Base-by-base conservation (phyloP, 768 basidiomycete genomes). In the Leccinum ochraceum region DNA sequence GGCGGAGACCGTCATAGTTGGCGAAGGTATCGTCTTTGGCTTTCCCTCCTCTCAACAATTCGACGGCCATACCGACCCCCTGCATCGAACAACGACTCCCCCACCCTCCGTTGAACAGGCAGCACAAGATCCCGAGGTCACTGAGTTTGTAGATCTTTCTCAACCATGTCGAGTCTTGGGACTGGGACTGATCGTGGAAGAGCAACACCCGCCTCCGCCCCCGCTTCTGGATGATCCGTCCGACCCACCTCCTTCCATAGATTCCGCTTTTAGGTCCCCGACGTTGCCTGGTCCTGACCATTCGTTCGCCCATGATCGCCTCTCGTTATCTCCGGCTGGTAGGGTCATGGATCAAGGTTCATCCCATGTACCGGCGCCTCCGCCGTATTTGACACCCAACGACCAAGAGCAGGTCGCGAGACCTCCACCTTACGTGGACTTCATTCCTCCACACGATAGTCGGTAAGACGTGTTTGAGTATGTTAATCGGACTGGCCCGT, bases 161-260 rank as follows among this genome's bases (percentile, higher is more conserved):
- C 82, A 83, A 60, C 78, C 86, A 26, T 80, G 85, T 36, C 86
- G 86, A 64, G 82, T 81, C 3, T 72, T 92, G 49, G 83, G 80
- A 46, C 68, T 90, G 49, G 83, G 80, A 46, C 68, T 90, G 49
- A 83, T 83, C 14, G 75, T 87, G 36, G 86, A 86, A 53, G 57
- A 74, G 67, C 64, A 75, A 78, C 85, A 81, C 1, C 91, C 89
- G 0, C 92, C 92, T 0, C 92, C 92, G 5, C 90, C 91, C 0
- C 88, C 88, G 17, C 86, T 87, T 36, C 82, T 93, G 78, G 92
- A 94, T 67, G 92, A 94, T 72, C 92, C 92, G 22, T 87, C 86
- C 2, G 92, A 94, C 71, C 92, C 92, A 22, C 92, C 92, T 5
- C 92, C 92, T 13, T 90, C 89, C 6, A 94, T 94, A 66, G 90